These are phyloP conservation scores for Trichoderma brevicompactum DNA, from an alignment of 2,329 filamentous ascomycete species.

Conservation along the genomic window DNA sequence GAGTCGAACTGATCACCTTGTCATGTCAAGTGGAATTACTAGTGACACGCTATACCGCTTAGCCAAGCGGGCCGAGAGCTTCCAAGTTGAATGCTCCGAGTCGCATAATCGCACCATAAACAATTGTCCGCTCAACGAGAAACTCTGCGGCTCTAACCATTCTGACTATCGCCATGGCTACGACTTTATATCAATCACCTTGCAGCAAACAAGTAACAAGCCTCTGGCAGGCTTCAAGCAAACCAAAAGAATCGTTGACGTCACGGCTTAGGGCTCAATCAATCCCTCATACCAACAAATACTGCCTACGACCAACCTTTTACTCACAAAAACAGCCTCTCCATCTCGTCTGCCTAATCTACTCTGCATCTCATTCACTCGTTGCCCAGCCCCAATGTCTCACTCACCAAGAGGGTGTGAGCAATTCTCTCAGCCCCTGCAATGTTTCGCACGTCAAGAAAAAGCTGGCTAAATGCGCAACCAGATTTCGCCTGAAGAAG, in stretches of 20 bases:
- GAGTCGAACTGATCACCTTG: constrained; percentile 29
- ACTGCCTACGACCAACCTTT: too few relatives aligned
- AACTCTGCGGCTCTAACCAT: too few relatives aligned
- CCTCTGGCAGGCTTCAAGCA: too few relatives aligned
- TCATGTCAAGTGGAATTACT: constrained; percentile 25
- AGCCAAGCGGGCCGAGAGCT: constrained; percentile 25
- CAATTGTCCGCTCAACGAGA: too few relatives aligned
- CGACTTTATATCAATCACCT: too few relatives aligned
- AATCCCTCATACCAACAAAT: not conserved
- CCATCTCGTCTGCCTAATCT: constrained; percentile 13
- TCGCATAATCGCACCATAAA: too few relatives aligned
- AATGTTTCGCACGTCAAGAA: not conserved
- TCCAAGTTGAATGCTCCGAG: not conserved
- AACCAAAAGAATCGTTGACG: too few relatives aligned
- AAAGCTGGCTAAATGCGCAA: not conserved
- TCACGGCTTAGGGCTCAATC: too few relatives aligned
- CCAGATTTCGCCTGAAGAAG: not conserved
- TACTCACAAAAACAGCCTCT: not conserved
- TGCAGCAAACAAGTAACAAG: too few relatives aligned
- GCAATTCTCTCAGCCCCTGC: not conserved
- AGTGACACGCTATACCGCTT: constrained; percentile 29
- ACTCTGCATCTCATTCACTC: not conserved
- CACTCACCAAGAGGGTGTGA: not conserved
- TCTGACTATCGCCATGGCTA: too few relatives aligned
- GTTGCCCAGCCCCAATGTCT: constrained; percentile 1